phyloP scores from a whole-genome alignment of 108 stramenopile genomes.

The Skeletonema grethae region DNA sequence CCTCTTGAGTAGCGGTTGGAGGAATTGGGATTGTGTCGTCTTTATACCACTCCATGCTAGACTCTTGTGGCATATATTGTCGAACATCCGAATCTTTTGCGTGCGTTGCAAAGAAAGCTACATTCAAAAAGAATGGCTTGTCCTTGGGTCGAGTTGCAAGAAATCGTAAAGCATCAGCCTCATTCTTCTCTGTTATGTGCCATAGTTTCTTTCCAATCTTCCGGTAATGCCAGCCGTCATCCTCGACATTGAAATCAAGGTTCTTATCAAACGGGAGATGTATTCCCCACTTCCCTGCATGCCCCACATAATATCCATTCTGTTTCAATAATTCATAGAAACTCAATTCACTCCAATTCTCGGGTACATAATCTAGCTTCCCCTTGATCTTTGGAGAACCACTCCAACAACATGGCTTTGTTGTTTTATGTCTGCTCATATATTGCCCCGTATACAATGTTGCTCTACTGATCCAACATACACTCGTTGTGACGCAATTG shows the following conservation, averaged over 20 bases:
- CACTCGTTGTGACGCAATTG: slow-evolving; percentile 83
- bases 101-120: slow-evolving; percentile 81
- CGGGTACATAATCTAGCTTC: slow-evolving; percentile 22
- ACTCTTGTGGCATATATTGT: slow-evolving; percentile 59
- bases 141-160: slow-evolving; percentile 57
- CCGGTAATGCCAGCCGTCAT: slow-evolving; percentile 51
- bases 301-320: slow-evolving; percentile 59
- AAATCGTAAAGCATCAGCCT: slow-evolving; percentile 65
- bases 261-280: slow-evolving; percentile 36
- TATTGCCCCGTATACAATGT: slow-evolving; percentile 77
- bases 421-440: slow-evolving; percentile 56
- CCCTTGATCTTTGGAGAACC: slow-evolving; percentile 27
- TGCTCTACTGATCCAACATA: slow-evolving; percentile 80
- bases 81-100: slow-evolving; percentile 40
- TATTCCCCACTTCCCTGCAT: slow-evolving; percentile 67
- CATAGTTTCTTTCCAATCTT: slow-evolving; percentile 31
- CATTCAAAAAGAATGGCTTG: slow-evolving; percentile 70
- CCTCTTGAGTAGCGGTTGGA: slow-evolving; percentile 41
- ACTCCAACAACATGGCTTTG: slow-evolving; percentile 40
- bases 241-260: slow-evolving; percentile 43
- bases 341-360: slow-evolving; percentile 42
- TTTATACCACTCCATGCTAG: slow-evolving; percentile 50
- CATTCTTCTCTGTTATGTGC: slow-evolving; percentile 72
- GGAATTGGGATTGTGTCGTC: slow-evolving; percentile 62
- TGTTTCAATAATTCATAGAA: slow-evolving; percentile 30